These are phyloP conservation scores for Abrus pulchellus DNA, from an alignment of 306 rosid species.

Conservation along the genomic window DNA sequence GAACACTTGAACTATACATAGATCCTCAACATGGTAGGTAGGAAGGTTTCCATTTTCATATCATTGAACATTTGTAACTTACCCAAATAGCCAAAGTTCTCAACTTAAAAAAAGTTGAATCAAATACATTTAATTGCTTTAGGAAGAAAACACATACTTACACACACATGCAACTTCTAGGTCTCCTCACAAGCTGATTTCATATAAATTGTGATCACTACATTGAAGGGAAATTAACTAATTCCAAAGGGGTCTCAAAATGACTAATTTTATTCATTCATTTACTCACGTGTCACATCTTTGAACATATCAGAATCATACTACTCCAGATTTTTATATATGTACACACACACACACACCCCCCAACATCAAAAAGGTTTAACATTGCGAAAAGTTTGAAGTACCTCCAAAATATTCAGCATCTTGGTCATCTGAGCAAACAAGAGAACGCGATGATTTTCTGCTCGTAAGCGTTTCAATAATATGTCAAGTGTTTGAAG, in stretches of 20 bases:
- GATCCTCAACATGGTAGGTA: constrained; percentile 33
- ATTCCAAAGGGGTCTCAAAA: constrained; percentile 14
- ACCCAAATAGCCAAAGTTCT: constrained; percentile 1
- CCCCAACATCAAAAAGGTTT: constrained; percentile 36
- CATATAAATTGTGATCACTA: constrained; percentile 16
- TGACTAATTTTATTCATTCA: constrained; percentile 22
- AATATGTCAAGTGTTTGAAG: constrained; percentile 99
- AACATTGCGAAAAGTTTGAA: constrained; percentile 37
- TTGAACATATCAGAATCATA: constrained; percentile 33
- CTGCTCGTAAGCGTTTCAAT: constrained; percentile 91
- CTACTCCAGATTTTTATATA: not conserved
- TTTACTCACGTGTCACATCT: constrained; percentile 12
- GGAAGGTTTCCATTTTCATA: constrained; percentile 37
- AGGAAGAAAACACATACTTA: not conserved
- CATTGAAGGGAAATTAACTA: constrained; percentile 35
- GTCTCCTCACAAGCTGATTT: constrained; percentile 18
- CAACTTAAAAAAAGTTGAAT: constrained; percentile 2
- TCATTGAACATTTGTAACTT: constrained; percentile 27
- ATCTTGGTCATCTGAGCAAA: constrained; percentile 99
- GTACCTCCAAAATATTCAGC: constrained; percentile 98
- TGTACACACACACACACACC: constrained; percentile 2
- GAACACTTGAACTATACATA: not conserved
- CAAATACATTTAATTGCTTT: constrained; percentile 16
- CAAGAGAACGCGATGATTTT: constrained; percentile 93
- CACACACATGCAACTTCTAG: not conserved